These are phyloP conservation scores for Sporisorium iseilematis-ciliati DNA, from an alignment of 1,284 basidiomycete species.

Conservation along the genomic window DNA sequence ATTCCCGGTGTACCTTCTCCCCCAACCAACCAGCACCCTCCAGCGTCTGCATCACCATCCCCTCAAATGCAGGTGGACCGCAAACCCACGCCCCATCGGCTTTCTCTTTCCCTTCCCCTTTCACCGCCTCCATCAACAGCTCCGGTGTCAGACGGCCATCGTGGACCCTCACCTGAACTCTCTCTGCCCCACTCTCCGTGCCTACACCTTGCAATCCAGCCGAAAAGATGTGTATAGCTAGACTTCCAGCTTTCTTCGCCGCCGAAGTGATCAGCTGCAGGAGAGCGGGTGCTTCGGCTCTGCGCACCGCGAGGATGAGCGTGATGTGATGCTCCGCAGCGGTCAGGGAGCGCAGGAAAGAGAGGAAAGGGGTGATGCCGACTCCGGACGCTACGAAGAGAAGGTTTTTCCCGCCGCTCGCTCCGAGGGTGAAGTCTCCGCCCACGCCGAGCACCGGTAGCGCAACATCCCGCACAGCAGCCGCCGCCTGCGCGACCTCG, in stretches of 20 bases:
- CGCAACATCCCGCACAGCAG: neutral
- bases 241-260: neutral
- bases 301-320: conserved; percentile 25
- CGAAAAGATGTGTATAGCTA: conserved; percentile 29
- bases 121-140: conserved; percentile 5
- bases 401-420: conserved; percentile 1
- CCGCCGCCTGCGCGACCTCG: conserved; percentile 1
- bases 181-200: neutral
- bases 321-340: conserved; percentile 6
- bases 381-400: conserved; percentile 32
- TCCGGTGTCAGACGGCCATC: conserved; percentile 19
- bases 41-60: conserved; percentile 20
- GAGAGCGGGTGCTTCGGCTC: conserved; percentile 20
- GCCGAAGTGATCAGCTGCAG: conserved; percentile 14
- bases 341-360: conserved; percentile 13
- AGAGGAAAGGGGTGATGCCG: conserved; percentile 35
- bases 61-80: conserved; percentile 28
- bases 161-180: conserved; percentile 10
- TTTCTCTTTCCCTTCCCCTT: neutral
- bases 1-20: conserved; percentile 27
- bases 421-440: conserved; percentile 26
- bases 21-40: conserved; percentile 15
- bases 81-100: conserved; percentile 37
- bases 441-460: conserved; percentile 36
- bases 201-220: conserved; percentile 17